Conservation (phyloP, 306 rosid genomes). For the Prosopis cineraria region DNA sequence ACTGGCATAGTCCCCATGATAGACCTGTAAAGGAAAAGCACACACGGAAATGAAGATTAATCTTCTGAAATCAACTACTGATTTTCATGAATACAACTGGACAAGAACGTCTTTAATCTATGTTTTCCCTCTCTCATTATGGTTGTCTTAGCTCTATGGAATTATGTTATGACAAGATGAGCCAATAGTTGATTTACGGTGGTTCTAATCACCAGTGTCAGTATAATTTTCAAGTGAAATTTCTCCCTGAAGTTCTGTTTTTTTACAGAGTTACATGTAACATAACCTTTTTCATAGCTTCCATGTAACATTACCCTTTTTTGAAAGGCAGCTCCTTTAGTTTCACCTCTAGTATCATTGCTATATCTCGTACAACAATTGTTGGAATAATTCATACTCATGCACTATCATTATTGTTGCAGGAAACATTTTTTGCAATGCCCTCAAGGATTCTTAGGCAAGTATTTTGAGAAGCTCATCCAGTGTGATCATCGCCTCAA, state of each 20-base stretch:
- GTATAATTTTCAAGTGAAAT: background rate
- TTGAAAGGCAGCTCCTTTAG: background rate
- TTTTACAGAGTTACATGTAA: background rate
- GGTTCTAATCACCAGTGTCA: too few species aligned
- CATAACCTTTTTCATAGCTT: background rate
- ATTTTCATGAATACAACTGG: background rate
- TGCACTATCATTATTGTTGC: slow-evolving; percentile 14
- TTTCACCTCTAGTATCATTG: background rate
- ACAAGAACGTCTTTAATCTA: background rate
- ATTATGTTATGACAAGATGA: background rate
- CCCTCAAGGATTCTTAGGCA: slow-evolving; percentile 65
- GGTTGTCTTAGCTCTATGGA: background rate
- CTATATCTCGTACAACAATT: background rate
- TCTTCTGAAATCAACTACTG: background rate
- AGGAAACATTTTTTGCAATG: slow-evolving; percentile 79
- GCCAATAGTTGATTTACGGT: background rate
- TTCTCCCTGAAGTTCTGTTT: background rate
- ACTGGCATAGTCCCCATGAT: background rate
- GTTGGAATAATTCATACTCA: background rate
- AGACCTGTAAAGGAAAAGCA: background rate
- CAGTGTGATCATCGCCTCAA: slow-evolving; percentile 87
- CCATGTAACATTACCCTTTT: background rate
- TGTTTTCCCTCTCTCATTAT: background rate
- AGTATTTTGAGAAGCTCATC: slow-evolving; percentile 82
- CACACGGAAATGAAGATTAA: background rate